Evolutionary conservation across 2,329 filamentous ascomycete species (phyloP).

Genomic region (Cladophialophora carrionii): DNA sequence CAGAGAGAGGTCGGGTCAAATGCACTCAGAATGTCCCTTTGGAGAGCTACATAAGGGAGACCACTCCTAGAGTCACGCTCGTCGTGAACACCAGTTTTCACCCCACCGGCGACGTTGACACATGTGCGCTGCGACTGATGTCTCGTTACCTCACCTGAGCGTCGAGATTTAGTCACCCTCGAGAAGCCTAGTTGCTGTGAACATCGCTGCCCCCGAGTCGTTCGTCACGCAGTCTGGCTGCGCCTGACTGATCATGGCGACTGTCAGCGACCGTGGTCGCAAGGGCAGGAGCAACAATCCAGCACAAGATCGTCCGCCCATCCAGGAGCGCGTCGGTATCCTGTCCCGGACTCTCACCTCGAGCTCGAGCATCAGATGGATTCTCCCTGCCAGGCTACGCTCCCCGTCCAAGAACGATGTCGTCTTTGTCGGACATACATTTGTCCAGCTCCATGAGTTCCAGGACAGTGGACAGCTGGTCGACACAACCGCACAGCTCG

Average conservation of each 20-base stretch:
- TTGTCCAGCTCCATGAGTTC: constrained; percentile 79
- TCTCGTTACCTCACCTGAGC: not conserved
- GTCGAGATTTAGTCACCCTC: not conserved
- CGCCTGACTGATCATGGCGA: constrained; percentile 2
- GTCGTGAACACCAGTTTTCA: not conserved
- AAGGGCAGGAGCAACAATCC: not conserved
- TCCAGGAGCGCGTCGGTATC: constrained; percentile 59
- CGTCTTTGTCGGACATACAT: constrained; percentile 81
- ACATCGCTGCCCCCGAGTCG: not conserved
- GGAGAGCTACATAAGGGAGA: not conserved
- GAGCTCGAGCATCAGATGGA: constrained; percentile 74
- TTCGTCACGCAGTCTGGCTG: not conserved
- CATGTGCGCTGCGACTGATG: not conserved
- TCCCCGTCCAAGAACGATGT: constrained; percentile 74
- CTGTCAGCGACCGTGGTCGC: not conserved
- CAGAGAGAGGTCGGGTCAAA: not conserved
- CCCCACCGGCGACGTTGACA: not conserved
- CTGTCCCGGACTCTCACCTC: constrained; percentile 77
- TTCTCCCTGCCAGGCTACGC: constrained; percentile 78
- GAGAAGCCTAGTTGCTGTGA: not conserved
- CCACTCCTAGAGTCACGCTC: not conserved
- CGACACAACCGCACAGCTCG: constrained; percentile 73
- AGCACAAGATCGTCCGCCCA: not conserved
- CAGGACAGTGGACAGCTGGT: constrained; percentile 66
- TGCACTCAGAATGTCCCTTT: not conserved